Base-by-base conservation (phyloP, 2,329 filamentous ascomycete genomes). In the Pseudonectria foliicola region DNA sequence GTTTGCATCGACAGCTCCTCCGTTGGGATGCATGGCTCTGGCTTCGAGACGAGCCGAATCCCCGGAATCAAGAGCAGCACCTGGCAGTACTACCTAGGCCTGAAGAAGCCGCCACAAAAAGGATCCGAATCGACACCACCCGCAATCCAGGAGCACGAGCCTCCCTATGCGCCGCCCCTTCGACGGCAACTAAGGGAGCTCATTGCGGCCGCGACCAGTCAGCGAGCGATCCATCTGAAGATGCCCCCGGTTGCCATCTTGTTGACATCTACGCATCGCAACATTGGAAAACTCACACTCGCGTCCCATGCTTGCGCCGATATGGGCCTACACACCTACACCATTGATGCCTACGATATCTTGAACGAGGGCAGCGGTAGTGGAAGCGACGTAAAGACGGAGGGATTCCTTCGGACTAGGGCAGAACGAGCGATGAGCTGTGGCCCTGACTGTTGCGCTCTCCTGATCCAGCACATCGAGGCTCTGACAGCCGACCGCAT, bases 301-400 rank as follows among this genome's bases (percentile, higher is more conserved):
- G 86, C 86, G 0, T 71, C 69, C 2, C 75, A 77, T 28, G 88
- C 89, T 4, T 94, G 88, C 57, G 75, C 83, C 3, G 90, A 95
- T 51, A 82, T 95, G 43, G 92, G 92, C 4, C 69, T 96, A 12
- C 92, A 98, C 57, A 84, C 80, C 0, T 96, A 95, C 56, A 64
- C 77, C 1, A 85, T 98, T 34, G 88, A 96, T 57, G 85, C 86
- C 0, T 95, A 94, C 52, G 92, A 98, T 50, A 86, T 98, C 27
- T 69, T 95, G 4, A 90, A 87, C n/a, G 90, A 96, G 57, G 86
- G 87, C 11, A 59, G 60, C 8, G 83, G 82, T 1, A 87, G 87
- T 34, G 86, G 86, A 7, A 82, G 85, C 36, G 92, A 98, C 54
- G 84, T 94, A 18, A 95, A 96, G 62, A 95, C 89, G 0, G 90